These are phyloP conservation scores for Salix caprea DNA, from an alignment of 345 rosid species.

Conservation along the genomic window DNA sequence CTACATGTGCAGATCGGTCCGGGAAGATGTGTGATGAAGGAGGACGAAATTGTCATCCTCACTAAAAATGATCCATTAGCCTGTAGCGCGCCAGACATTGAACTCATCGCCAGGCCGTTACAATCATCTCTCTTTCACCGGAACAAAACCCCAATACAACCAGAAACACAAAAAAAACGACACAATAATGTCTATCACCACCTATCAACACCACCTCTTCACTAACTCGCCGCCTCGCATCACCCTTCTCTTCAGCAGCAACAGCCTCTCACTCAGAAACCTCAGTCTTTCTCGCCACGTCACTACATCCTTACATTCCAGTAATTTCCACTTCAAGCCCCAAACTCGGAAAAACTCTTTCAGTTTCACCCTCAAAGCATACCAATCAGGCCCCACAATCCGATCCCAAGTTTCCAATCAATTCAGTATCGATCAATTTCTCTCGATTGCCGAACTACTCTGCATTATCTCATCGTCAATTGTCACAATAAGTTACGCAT, in stretches of 20 bases:
- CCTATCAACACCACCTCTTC: constrained; percentile 38
- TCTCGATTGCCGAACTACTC: constrained; percentile 48
- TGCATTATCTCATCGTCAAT: constrained; percentile 61
- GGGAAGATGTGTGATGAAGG: too few species aligned
- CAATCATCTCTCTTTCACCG: background rate
- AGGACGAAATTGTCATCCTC: too few species aligned
- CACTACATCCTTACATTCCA: constrained; percentile 5
- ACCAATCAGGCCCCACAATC: constrained; percentile 9
- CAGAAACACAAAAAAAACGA: background rate
- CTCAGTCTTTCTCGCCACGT: constrained; percentile 25
- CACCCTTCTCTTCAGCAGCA: constrained; percentile 30
- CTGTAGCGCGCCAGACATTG: constrained; percentile 25
- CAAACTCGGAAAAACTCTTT: background rate
- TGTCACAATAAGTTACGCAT: constrained; percentile 43
- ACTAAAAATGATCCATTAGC: background rate
- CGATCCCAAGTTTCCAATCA: constrained; percentile 5
- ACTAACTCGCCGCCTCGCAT: constrained; percentile 28
- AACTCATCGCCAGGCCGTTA: constrained; percentile 26
- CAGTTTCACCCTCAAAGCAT: constrained; percentile 6
- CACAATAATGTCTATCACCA: constrained; percentile 37
- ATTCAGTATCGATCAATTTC: constrained; percentile 41
- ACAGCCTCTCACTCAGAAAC: constrained; percentile 8
- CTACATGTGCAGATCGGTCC: too few species aligned
- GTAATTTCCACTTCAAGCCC: constrained; percentile 10
- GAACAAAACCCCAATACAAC: constrained; percentile 2